Base-by-base conservation (phyloP, 257 asterid genomes). In the Rauvolfia tetraphylla region DNA sequence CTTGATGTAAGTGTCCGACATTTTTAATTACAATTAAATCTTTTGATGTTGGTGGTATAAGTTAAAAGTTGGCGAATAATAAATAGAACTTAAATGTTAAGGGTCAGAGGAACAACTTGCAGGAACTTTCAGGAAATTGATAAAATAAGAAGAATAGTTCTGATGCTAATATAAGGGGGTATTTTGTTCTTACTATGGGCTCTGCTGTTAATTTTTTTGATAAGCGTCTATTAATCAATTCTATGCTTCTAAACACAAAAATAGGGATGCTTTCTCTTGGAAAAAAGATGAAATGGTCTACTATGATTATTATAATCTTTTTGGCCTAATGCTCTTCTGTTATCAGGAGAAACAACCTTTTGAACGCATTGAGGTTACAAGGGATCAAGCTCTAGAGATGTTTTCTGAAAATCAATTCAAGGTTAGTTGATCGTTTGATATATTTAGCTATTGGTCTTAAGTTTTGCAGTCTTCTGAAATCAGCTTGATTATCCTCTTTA, bases 281-380 rank as follows among this genome's bases (percentile, higher is more conserved):
- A 63, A 46, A 53, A 15, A 20, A 11, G 51, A 59, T 5, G 25
- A 34, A 34, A 33, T 62, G 13, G 7, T 14, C n/a, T 33, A 1
- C 25, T 18, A 63, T 63, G 17, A 34, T 63, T 17, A 63, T 33
- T n/a, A 5, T 20, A 10, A 7, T 63, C 27, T 49, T 78, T 53
- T 46, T 66, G 54, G 74, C 68, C 73, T 80, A 63, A 71, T 76
- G 44, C 65, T 74, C 76, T 57, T 81, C 75, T 27, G 62, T 61
- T 76, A 59, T 79, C 85, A 93, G 99, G 98, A 88, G 82, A 91
- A 85, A 81, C 99, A 95, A 89, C 90, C 97, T 48, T 95, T 95
- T 78, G 95, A 91, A 79, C 97, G 98, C 79, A 91, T 95, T 56
- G 98, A 93, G 84, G 99, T 93, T 72, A 85, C 97, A 74, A 89